phyloP scores from a whole-genome alignment of 179 eudicot species.

The Camellia oleifera region DNA sequence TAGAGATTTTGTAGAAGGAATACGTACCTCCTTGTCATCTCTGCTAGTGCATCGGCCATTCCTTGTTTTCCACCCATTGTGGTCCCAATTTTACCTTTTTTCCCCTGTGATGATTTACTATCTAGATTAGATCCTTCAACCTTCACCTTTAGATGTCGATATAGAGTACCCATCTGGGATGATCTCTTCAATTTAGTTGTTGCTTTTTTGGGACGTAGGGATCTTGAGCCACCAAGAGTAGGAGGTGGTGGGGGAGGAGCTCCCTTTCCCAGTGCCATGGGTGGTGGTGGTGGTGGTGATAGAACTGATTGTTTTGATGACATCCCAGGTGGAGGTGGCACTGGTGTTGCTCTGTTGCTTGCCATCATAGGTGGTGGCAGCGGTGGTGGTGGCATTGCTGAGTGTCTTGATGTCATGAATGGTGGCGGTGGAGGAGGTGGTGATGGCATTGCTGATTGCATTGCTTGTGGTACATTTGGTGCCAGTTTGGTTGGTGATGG shows the following conservation, averaged over 20 bases:
- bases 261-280: conserved; percentile 37
- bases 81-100: conserved; percentile 44
- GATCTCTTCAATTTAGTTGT: conserved; percentile 82
- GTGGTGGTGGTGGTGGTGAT: conserved; percentile 46
- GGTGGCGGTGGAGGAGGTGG: conserved; percentile 16
- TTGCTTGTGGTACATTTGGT: no score
- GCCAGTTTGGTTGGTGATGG: conserved; percentile 7
- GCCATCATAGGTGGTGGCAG: conserved; percentile 41
- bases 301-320: conserved; percentile 21
- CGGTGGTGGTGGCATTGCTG: conserved; percentile 29
- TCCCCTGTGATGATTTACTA: conserved; percentile 57
- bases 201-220: conserved; percentile 55
- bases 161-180: conserved; percentile 85
- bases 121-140: conserved; percentile 78
- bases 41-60: conserved; percentile 97
- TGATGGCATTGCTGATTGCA: background rate
- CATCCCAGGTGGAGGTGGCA: conserved; percentile 41
- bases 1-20: background rate
- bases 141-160: conserved; percentile 75
- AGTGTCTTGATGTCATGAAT: background rate
- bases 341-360: conserved; percentile 22
- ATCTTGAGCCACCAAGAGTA: conserved; percentile 39
- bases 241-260: conserved; percentile 83
- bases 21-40: conserved; percentile 88
- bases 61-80: conserved; percentile 69